Evolutionary conservation across 164 flowering plant species (phyloP), one percentile per base, ranked within the genome.

Genomic region (Sextonia rubra): DNA sequence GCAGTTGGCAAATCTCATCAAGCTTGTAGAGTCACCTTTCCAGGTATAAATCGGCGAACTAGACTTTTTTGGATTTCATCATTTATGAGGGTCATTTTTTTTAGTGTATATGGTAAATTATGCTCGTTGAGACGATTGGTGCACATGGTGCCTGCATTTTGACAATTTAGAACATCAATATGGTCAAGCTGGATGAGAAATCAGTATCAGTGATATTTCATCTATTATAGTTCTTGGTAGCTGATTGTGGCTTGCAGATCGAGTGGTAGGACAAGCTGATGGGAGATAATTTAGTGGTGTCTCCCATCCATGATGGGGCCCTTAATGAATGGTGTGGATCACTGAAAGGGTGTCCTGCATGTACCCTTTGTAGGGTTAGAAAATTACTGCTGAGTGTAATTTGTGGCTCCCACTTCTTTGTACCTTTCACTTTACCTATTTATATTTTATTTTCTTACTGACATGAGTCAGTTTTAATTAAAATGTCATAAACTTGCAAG

Each of bases 1-100:
- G 82, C 98, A 90, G 80, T 80, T 96, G 83, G 89, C 92, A 52
- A 86, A 77, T 80, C 84, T 96, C 62, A 71, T 89, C 71, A 91
- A 87, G 77, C 84, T 88, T 69, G 80, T 80, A 66, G 98, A 93
- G 79, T 80, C 88, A 30, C 83, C 94, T 75, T 96, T 96, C 82
- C 99, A 92, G 94, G 99, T 93, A 78, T 18, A 67, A 58, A 32
- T 11, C 12, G 9, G 22, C 18, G n/a, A 27, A 64, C 22, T 11
- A 20, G 20, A 37, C 15, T n/a, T 66, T 48, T 12, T 62, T 62
- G 24, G 61, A 18, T 61, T 24, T 24, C 17, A 20, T 61, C 64
- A 25, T 23, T 23, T 23, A 23, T 23, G 25, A 23, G 58, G 58
- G 5, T 52, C 58, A 52, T 20, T 15, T 52, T 52, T 52, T 14